phyloP scores from a whole-genome alignment of 192 early-diverging fungal genomes.

The Coemansia pectinata region DNA sequence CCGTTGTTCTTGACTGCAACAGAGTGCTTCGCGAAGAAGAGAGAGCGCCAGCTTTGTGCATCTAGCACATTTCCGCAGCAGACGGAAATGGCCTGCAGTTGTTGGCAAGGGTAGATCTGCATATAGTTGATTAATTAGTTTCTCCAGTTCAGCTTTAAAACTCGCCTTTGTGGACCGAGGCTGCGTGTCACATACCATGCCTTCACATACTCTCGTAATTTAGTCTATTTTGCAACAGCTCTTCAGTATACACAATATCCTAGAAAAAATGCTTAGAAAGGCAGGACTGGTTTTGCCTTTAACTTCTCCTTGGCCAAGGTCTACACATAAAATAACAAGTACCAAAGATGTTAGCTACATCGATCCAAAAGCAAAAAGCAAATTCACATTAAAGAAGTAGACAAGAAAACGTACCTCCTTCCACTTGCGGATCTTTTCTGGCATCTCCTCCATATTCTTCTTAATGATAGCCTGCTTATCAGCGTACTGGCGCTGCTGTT shows the following conservation, averaged over 20 bases:
- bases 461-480: conserved; percentile 45
- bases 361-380: background rate
- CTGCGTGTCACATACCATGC: no score
- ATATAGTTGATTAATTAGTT: no score
- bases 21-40: background rate
- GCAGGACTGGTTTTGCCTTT: conserved; percentile 45
- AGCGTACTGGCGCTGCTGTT: conserved; percentile 49
- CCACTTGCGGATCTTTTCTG: conserved; percentile 55
- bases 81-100: no score
- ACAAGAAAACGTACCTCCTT: conserved; percentile 30
- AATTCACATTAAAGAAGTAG: background rate
- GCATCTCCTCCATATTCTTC: conserved; percentile 54
- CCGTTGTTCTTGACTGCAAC: background rate
- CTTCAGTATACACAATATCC: background rate
- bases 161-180: no score
- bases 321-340: background rate
- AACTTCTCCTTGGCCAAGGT: conserved; percentile 47
- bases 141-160: no score
- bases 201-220: no score
- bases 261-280: conserved; percentile 29
- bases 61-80: no score
- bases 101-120: no score
- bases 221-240: no score
- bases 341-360: conserved; percentile 3
- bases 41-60: background rate